Base-by-base conservation (phyloP, 2,329 filamentous ascomycete genomes). In the Colletotrichum navitas region DNA sequence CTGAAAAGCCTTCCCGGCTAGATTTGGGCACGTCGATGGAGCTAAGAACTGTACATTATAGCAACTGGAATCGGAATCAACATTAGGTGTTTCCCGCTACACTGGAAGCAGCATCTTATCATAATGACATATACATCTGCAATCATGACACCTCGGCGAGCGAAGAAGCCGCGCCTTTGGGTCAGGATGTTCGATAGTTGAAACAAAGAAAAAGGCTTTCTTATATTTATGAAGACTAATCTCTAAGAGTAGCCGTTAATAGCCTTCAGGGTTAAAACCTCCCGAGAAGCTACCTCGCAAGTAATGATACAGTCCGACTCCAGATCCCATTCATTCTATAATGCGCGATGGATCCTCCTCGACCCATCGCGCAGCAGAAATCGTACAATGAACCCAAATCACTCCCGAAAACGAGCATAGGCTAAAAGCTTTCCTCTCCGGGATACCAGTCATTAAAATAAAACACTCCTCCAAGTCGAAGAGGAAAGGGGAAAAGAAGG, bases 281-380 rank as follows among this genome's bases (percentile, higher is more conserved):
- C 54, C 5, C 3, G 14, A 8, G n/a, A 58, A 58, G 36, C 55
- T 41, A 18, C 8, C 14, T 58, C 14, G 36, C 41, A 18, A 58
- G 36, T 58, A 29, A 24, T 58, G 36, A 29, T 26, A 41, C 55
- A 58, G 2, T 29, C 55, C 55, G 21, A 47, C 45, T 26, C 36
- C 34, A 41, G 34, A 39, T 41, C 32, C 21, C 54, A 58, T 58
- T 26, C 54, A 39, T 39, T 41, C 55, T 39, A 58, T 26, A 58
- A n/a, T 36, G n/a, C 29, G 18, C 21, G 18, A n/a, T 18, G 51
- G 55, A 26, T 41, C 6, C 10, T 18, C n/a, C 14, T 32, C 26
- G 47, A 51, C 34, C 55, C 55, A 18, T 41, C n/a, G 7, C 16
- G 34, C 12, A 41, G 36, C 21, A 41, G n/a, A 52, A 58, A 58